Evolutionary conservation across 2,329 filamentous ascomycete genomes (phyloP).

Genomic region (Ceratocystis colombiana): DNA sequence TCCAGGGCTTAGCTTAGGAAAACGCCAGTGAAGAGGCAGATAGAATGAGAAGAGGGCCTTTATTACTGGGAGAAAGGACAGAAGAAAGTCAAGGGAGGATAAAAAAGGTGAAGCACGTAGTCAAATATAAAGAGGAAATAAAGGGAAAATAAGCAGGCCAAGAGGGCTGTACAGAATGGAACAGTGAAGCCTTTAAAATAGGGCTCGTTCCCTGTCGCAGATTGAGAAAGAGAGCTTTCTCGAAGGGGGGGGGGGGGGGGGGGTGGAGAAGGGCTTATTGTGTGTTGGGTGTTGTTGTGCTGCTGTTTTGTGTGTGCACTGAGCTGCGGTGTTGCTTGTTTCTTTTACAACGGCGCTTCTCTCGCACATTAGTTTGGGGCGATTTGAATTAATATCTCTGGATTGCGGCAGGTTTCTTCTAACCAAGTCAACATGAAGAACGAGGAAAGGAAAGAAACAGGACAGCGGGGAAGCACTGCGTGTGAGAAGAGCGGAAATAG

Average conservation of each 20-base stretch:
- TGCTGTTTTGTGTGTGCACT: background rate
- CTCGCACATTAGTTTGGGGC: too few species aligned
- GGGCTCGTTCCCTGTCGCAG: background rate
- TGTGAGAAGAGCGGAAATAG: too few species aligned
- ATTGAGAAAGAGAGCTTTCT: background rate
- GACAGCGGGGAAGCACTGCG: too few species aligned
- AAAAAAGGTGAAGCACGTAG: background rate
- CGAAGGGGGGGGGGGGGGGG: too few species aligned
- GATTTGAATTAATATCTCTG: too few species aligned
- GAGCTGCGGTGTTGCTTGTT: background rate
- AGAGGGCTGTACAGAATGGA: slow-evolving; percentile 9
- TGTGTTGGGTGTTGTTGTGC: background rate
- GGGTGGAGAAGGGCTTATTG: background rate
- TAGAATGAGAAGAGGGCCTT: background rate
- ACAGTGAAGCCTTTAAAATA: slow-evolving; percentile 5
- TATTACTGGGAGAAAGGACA: background rate
- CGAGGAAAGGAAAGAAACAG: too few species aligned
- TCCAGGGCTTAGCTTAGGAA: background rate
- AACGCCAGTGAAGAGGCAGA: background rate
- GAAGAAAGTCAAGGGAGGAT: background rate
- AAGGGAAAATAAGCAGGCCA: slow-evolving; percentile 4
- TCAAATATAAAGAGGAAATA: background rate
- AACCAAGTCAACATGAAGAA: background rate
- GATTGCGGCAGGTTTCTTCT: background rate
- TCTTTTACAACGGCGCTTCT: background rate